Conservation (phyloP, 176 grass and related monocot species). For the Oryza australiensis region DNA sequence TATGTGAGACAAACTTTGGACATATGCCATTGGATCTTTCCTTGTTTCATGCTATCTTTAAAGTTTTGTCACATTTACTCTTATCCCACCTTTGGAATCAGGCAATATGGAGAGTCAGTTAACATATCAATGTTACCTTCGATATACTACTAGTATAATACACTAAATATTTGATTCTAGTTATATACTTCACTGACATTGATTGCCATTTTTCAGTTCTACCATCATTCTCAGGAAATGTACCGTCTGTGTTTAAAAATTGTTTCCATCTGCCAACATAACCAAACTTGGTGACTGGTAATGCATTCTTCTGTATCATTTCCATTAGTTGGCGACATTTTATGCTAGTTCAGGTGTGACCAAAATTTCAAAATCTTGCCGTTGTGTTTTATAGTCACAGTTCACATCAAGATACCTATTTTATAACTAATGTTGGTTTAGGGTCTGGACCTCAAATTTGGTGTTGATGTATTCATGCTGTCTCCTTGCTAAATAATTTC, state of each 20-base stretch:
- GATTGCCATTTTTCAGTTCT: slow-evolving; percentile 69
- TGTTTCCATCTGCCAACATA: slow-evolving; percentile 89
- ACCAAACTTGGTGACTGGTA: slow-evolving; percentile 97
- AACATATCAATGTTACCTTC: slow-evolving; percentile 19
- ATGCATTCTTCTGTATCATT: slow-evolving; percentile 25
- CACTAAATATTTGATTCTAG: neutral
- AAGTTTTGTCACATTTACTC: slow-evolving; percentile 8
- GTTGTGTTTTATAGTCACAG: neutral
- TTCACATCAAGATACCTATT: slow-evolving; percentile 3
- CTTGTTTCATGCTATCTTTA: neutral
- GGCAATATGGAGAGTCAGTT: neutral
- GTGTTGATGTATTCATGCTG: slow-evolving; percentile 12
- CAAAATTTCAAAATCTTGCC: neutral
- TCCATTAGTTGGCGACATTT: slow-evolving; percentile 9
- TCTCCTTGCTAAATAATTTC: slow-evolving; percentile 16
- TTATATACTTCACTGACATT: slow-evolving; percentile 27
- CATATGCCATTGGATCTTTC: neutral
- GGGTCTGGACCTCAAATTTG: neutral
- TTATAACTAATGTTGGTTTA: neutral
- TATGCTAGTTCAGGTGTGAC: neutral
- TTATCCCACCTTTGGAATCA: neutral
- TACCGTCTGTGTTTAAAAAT: slow-evolving; percentile 72
- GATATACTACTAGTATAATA: slow-evolving; percentile 22
- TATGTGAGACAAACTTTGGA: slow-evolving; percentile 17
- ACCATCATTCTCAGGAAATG: slow-evolving; percentile 95